Evolutionary conservation across 83 land plant genomes (phyloP).

Genomic region (Diphasiastrum complanatum): DNA sequence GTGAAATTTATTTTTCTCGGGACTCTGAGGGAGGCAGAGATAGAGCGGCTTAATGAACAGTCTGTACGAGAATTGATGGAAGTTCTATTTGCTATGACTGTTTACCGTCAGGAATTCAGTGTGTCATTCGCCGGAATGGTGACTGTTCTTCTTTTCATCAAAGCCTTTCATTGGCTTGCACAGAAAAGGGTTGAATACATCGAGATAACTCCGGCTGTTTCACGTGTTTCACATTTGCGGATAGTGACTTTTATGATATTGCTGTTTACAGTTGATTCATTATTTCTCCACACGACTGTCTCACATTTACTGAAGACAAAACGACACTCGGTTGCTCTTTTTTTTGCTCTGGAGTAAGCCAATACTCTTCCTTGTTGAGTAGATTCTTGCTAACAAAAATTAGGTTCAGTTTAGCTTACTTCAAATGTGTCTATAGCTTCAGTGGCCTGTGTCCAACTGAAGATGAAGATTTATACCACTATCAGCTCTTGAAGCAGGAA

Average conservation of each 20-base stretch:
- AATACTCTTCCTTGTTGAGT: too few relatives aligned
- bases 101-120: slow-evolving; percentile 3
- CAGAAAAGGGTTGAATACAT: slow-evolving; percentile 16
- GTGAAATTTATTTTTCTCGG: slow-evolving; percentile 8
- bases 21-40: slow-evolving; percentile 6
- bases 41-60: slow-evolving; percentile 14
- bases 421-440: too few relatives aligned
- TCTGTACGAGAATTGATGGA: slow-evolving; percentile 5
- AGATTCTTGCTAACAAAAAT: too few relatives aligned
- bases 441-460: background rate
- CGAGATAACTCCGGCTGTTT: slow-evolving; percentile 14
- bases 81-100: background rate
- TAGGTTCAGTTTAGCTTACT: too few relatives aligned
- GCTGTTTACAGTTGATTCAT: background rate
- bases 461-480: background rate
- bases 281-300: slow-evolving; percentile 3
- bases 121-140: slow-evolving; percentile 10
- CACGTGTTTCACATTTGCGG: background rate
- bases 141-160: slow-evolving; percentile 2
- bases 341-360: slow-evolving; percentile 11
- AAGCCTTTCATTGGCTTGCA: slow-evolving; percentile 16
- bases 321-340: slow-evolving; percentile 1
- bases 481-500: background rate
- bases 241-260: background rate
- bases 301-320: background rate